Percentiles rank a stretch among this genome's conserved stretches.
Conservation (phyloP, 352 stramenopile genomes). For the Thalassiosira exigua region DNA sequence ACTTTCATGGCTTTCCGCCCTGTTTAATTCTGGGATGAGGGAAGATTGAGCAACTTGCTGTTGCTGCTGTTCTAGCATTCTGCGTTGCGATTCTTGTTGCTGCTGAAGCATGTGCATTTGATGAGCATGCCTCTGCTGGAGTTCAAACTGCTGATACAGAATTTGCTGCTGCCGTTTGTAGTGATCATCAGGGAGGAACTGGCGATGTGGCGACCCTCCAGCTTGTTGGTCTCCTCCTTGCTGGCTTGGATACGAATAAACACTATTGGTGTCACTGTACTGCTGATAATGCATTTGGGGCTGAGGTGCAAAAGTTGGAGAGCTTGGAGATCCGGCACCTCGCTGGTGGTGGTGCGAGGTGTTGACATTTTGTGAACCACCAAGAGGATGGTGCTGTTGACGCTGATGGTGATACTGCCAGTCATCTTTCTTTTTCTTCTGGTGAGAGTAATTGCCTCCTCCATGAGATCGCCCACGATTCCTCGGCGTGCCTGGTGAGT, state of each 20-base stretch:
- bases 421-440: conserved; percentile 26
- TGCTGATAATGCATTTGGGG: conserved; percentile 38
- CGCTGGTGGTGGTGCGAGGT: background rate
- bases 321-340: background rate
- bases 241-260: conserved; percentile 36
- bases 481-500: background rate
- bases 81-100: conserved; percentile 46
- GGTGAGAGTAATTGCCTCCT: conserved; percentile 8
- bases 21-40: conserved; percentile 13
- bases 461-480: background rate
- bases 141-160: conserved; percentile 47
- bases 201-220: conserved; percentile 1
- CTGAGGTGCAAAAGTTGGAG: background rate
- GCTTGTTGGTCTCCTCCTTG: conserved; percentile 2
- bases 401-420: conserved; percentile 25
- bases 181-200: conserved; percentile 26
- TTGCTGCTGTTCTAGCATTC: conserved; percentile 39
- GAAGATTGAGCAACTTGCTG: background rate
- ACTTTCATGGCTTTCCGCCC: conserved; percentile 37
- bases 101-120: conserved; percentile 56
- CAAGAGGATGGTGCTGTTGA: conserved; percentile 27
- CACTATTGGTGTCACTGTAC: conserved; percentile 28
- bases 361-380: conserved; percentile 27
- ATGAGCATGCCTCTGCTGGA: conserved; percentile 52
- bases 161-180: conserved; percentile 46